These are phyloP conservation scores for Syzygium aqueum DNA, from an alignment of 345 rosid species.

Conservation along the genomic window DNA sequence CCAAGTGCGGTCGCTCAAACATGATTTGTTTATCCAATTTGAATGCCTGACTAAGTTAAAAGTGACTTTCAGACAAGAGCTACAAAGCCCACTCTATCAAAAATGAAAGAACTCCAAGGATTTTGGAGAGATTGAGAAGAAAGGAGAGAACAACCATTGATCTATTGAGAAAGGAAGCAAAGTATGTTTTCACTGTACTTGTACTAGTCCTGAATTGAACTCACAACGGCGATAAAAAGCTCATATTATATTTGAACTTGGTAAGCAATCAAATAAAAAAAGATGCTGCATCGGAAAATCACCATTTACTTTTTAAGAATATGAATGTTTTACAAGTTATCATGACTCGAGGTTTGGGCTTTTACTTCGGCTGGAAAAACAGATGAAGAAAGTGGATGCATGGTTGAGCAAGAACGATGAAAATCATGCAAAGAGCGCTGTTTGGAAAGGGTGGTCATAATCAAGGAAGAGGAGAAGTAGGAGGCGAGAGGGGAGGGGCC, in stretches of 20 bases:
- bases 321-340: not conserved
- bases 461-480: not conserved
- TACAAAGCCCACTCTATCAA: not conserved
- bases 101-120: not conserved
- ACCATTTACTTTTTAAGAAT: not conserved
- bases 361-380: not conserved
- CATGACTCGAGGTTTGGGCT: not conserved
- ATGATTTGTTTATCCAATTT: not conserved
- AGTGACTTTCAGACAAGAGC: not conserved
- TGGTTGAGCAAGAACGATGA: not conserved
- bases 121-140: not conserved
- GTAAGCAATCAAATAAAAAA: not conserved
- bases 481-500: not conserved
- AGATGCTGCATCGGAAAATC: not conserved
- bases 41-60: not conserved
- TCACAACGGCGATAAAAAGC: not conserved
- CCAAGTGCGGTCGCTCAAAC: not conserved
- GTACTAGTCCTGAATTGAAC: not conserved
- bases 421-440: not conserved
- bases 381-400: not conserved
- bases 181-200: not conserved
- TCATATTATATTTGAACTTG: not conserved
- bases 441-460: not conserved
- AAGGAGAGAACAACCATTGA: not conserved
- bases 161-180: not conserved